Percentiles rank a stretch among this genome's conserved stretches.
Evolutionary conservation across 139 green algal species (phyloP).

Genomic region (Chlamydomonas eustigma): DNA sequence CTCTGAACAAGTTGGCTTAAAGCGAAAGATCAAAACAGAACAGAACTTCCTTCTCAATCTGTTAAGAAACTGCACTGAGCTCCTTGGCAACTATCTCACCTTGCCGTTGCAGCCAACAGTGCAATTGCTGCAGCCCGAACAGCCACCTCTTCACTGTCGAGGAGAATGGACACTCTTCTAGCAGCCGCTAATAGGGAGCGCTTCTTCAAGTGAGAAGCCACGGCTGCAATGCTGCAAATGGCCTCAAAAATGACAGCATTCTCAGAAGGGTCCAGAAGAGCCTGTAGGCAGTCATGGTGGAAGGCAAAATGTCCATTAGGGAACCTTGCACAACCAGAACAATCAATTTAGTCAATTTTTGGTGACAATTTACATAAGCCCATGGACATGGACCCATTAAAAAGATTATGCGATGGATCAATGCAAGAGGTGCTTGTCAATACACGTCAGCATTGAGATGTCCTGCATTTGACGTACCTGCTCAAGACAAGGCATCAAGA

Average conservation of each 20-base stretch:
- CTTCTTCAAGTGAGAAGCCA: slow-evolving; percentile 49
- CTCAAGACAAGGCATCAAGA: slow-evolving; percentile 90
- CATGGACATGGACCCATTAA: too few relatives aligned
- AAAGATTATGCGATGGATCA: too few relatives aligned
- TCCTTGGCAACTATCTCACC: too few relatives aligned
- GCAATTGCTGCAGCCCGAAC: slow-evolving; percentile 59
- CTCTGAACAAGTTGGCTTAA: too few relatives aligned
- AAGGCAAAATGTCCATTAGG: background rate
- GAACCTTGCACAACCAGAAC: too few relatives aligned
- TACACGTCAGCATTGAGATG: background rate
- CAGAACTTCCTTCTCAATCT: too few relatives aligned
- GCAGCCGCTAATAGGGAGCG: slow-evolving; percentile 56
- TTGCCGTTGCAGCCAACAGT: slow-evolving; percentile 61
- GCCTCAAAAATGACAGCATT: slow-evolving; percentile 59
- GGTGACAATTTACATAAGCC: too few relatives aligned
- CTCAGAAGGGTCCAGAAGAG: slow-evolving; percentile 54
- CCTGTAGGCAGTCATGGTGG: slow-evolving; percentile 28
- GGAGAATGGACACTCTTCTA: slow-evolving; percentile 42
- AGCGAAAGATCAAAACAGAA: too few relatives aligned
- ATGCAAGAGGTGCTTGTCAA: too few relatives aligned
- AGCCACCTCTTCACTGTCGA: slow-evolving; percentile 32
- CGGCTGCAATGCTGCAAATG: slow-evolving; percentile 57
- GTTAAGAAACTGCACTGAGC: too few relatives aligned
- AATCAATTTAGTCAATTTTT: too few relatives aligned
- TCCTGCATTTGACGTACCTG: slow-evolving; percentile 26